Base-by-base conservation (phyloP, 2,329 filamentous ascomycete species). In the Aureobasidium sp. region DNA sequence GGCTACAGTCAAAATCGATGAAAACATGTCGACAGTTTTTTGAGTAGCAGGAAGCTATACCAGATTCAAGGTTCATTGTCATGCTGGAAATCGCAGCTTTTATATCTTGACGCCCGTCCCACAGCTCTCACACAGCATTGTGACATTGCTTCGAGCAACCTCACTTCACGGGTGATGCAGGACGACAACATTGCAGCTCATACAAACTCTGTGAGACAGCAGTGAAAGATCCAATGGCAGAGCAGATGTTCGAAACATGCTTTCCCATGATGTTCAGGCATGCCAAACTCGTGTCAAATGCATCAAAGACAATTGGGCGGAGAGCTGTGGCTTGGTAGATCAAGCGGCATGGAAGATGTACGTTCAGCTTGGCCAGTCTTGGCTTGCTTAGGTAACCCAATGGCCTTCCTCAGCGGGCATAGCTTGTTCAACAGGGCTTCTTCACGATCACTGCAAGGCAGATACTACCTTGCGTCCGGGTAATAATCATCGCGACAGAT, bases 221-320 rank as follows among this genome's bases (percentile, higher is more conserved):
- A 21, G 3, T 14, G 25, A 19, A 17, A 11, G 12, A 35, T 11
- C 42, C 42, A 47, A 25, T 47, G 16, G 42, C 29, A 47, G 16
- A 14, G 3, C 19, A 24, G 42, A 16, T 25, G 3, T 35, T 14
- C 3, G 7, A 4, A 25, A 14, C 42, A 47, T 47, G 42, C 30
- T 6, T 47, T 16, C 12, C 14, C 3, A 35, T 24, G 14, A 24
- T 16, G 3, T 19, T 17, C 30, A 47, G 12, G 10, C 7, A 16
- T 47, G 29, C 11, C 11, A 35, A 47, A 21, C 29, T 47, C 42
- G 27, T 47, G 30, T 47, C 42, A 47, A 12, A 35, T 35, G 12
- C 14, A 7, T 12, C 6, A 6, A 35, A 22, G 8, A 32, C 29
- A 35, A 47, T 35, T 35, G 42, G 42, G 12, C 11, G 16, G 14